Evolutionary conservation across 1,284 basidiomycete species (phyloP), one percentile per base, ranked within the genome.

Genomic region (Sporisorium scitamineum): DNA sequence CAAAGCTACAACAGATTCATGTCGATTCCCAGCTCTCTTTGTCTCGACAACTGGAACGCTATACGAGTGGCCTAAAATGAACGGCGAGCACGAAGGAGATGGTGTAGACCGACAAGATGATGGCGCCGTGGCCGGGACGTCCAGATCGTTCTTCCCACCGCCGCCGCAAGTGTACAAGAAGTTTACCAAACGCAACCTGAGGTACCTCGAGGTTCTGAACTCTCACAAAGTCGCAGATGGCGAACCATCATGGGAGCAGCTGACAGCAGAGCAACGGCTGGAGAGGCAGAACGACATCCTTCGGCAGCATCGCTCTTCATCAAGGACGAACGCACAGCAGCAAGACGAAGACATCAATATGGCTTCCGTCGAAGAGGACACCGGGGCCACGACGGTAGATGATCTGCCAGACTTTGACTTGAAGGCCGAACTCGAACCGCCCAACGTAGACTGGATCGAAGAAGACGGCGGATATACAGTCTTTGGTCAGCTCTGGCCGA

Each of bases 401-500:
- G 47, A 58, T 11, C 57, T 76, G n/a, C 78, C 80, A 13, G 69
- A 76, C 29, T 74, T 76, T 29, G 81, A 83, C 34, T 48, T 83
- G 44, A 61, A 73, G 13, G 65, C 60, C 42, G 70, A 71, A 32
- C 68, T 84, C 7, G 55, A 58, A 20, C 76, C 76, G 16, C 83
- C 82, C 27, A 71, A 74, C 20, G 62, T 83, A 7, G 78, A 81
- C 44, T 84, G 80, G 83, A 84, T 84, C 54, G 79, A 82, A 53
- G 61, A 84, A 41, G 83, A 84, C 51, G 83, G 83, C 31, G 77
- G 75, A n/a, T 84, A 78, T 45, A 76, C 76, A 14, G 76, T 78
- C 2, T 84, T 84, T 59, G 82, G 82, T 1, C 82, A 82, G 44
- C 64, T 72, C 3, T 84, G 83, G 83, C 82, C 82, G 26, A 81